phyloP scores from a whole-genome alignment of 495 filamentous ascomycete species.

The Neurospora sp. region DNA sequence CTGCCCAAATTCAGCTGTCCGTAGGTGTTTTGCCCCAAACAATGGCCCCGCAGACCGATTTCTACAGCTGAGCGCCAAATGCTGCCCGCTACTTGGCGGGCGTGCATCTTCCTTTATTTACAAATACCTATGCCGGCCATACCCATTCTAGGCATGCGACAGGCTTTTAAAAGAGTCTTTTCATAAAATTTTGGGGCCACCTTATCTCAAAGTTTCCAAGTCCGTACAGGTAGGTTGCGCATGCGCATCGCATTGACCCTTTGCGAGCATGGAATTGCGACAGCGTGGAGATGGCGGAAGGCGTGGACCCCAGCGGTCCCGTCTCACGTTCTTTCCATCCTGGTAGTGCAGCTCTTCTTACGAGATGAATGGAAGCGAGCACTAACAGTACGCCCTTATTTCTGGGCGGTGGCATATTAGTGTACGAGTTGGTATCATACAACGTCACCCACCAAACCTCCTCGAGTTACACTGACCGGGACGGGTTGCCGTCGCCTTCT shows the following conservation, averaged over 20 bases:
- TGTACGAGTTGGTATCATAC: not conserved
- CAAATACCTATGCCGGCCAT: not conserved
- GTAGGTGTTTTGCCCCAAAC: not conserved
- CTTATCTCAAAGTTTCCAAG: not conserved
- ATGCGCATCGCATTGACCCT: not conserved
- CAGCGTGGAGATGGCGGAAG: not conserved
- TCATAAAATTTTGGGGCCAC: not conserved
- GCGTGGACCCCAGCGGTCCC: not conserved
- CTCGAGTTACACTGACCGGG: not conserved
- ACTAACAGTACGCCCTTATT: not conserved
- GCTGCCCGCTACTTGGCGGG: not conserved
- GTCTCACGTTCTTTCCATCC: not conserved
- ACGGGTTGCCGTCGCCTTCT: not conserved
- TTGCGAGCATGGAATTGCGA: not conserved
- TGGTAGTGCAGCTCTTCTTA: not conserved
- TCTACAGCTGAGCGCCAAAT: not conserved
- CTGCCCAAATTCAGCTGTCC: not conserved
- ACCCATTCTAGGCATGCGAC: not conserved
- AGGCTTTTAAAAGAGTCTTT: not conserved
- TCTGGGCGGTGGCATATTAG: not conserved
- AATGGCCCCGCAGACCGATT: not conserved
- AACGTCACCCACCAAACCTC: not conserved
- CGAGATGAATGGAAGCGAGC: not conserved
- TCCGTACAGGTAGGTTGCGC: not conserved
- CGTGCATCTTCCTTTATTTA: not conserved